Evolutionary conservation across 306 rosid species (phyloP), one percentile per base, ranked within the genome.

Genomic region (Gastrolobium villosum): DNA sequence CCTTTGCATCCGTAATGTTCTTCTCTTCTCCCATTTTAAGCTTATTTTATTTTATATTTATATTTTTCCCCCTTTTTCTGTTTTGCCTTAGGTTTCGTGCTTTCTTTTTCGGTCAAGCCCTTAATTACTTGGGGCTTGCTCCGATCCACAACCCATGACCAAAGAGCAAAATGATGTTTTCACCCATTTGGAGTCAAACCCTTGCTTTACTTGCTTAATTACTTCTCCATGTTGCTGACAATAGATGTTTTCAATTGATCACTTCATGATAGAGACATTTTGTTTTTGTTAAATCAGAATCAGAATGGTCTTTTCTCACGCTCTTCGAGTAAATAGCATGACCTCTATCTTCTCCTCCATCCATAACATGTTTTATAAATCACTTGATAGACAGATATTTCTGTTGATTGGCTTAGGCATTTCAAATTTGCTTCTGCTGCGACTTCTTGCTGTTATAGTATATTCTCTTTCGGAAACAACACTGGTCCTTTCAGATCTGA

Each of bases 401-500:
- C 37, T n/a, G 13, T 55, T 20, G n/a, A 28, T 10, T 36, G 31
- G 8, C 44, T 76, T 37, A 4, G 3, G 3, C 7, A 1, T 65
- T 76, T 65, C 28, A 36, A 68, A 5, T 34, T 52, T 43, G 45
- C 48, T 36, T 70, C 53, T 70, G 68, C 69, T 32, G 41, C 41
- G 66, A 6, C 11, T 65, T 15, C 32, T 50, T 10, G 10, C 7
- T 54, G 10, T 76, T 39, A n/a, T 3, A 20, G 26, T 28, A n/a
- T 26, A 7, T 41, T 65, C 61, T 66, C 70, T 66, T 68, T 40
- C 1, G 57, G 48, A 57, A 53, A 55, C 28, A 54, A 53, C 67
- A 26, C 31, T 28, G 56, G 5, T 32, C 72, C 60, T 52, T 80
- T 71, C 72, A 76, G 84, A 84, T 80, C 84, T 80, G 73, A 67